A percentile compares a stretch with the other conserved stretches of the same genome.
These are phyloP conservation scores for Ceratocystis destructans DNA, from an alignment of 2,329 filamentous ascomycete genomes.

Conservation along the genomic window DNA sequence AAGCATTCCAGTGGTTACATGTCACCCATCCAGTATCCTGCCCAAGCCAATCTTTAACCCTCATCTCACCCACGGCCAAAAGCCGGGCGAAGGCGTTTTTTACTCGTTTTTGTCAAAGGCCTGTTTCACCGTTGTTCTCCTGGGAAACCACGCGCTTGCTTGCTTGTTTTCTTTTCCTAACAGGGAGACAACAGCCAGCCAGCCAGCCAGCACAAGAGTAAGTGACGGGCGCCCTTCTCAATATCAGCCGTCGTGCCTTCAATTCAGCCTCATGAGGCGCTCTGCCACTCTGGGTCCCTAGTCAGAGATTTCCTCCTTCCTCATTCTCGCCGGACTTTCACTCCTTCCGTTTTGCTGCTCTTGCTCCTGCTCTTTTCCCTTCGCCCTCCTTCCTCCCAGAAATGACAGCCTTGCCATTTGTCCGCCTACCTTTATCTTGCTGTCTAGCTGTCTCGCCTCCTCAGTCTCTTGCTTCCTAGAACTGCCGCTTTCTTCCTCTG, in stretches of 20 bases:
- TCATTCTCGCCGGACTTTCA: neutral
- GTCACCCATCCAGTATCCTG: no score
- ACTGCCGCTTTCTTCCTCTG: neutral
- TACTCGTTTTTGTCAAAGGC: neutral
- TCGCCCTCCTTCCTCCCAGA: neutral
- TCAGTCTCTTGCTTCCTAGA: neutral
- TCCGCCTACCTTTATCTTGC: neutral
- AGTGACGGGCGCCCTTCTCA: neutral
- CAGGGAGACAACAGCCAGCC: neutral
- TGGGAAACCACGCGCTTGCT: conserved; percentile 10
- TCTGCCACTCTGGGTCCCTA: neutral
- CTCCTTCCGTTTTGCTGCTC: neutral
- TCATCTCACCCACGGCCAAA: neutral
- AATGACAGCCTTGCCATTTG: neutral
- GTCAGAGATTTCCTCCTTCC: neutral
- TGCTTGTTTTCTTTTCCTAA: neutral
- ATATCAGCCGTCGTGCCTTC: neutral
- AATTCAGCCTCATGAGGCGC: neutral
- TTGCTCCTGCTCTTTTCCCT: neutral
- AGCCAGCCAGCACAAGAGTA: neutral
- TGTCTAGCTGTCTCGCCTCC: neutral
- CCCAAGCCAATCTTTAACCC: neutral
- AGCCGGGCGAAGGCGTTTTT: neutral
- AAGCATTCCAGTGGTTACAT: conserved; percentile 1
- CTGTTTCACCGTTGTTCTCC: conserved; percentile 12